A percentile compares a stretch with the other conserved stretches of the same genome.
These are phyloP conservation scores for Cardamine occulta DNA, from an alignment of 345 rosid species.

Conservation along the genomic window DNA sequence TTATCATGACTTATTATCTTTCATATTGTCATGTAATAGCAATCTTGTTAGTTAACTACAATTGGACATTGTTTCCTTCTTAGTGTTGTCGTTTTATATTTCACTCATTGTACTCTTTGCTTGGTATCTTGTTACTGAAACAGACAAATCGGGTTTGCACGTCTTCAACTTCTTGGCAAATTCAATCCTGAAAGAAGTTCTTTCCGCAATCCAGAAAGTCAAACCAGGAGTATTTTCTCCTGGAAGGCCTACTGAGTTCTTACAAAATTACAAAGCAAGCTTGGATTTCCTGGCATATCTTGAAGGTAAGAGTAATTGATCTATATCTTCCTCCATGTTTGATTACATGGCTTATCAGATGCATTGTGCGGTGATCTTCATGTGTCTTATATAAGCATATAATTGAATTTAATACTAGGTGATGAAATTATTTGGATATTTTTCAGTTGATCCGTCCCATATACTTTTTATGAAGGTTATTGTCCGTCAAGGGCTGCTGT, in stretches of 20 bases:
- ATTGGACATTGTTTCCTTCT: slow-evolving; percentile 1
- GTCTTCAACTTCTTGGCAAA: slow-evolving; percentile 95
- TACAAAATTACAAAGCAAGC: slow-evolving; percentile 91
- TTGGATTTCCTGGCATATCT: slow-evolving; percentile 81
- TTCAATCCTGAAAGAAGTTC: slow-evolving; percentile 93
- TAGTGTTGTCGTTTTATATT: slow-evolving; percentile 13
- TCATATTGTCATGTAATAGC: not conserved
- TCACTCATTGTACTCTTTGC: slow-evolving; percentile 21
- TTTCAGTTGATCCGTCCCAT: slow-evolving; percentile 28
- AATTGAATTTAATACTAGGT: not conserved
- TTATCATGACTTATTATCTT: slow-evolving; percentile 9
- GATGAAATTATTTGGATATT: slow-evolving; percentile 1
- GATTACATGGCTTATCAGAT: slow-evolving; percentile 31
- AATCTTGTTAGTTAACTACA: not conserved
- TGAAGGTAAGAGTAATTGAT: slow-evolving; percentile 74
- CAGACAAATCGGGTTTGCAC: slow-evolving; percentile 97
- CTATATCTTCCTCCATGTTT: slow-evolving; percentile 20
- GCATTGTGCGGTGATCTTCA: slow-evolving; percentile 22
- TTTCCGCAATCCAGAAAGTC: slow-evolving; percentile 80
- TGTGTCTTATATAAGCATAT: not conserved
- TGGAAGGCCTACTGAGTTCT: slow-evolving; percentile 93
- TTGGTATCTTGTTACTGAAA: slow-evolving; percentile 23
- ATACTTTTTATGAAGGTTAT: slow-evolving; percentile 78
- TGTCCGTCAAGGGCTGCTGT: slow-evolving; percentile 97
- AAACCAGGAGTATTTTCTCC: slow-evolving; percentile 99